Base-by-base conservation (phyloP, 2,329 filamentous ascomycete genomes). In the Aplosporella prunicola region DNA sequence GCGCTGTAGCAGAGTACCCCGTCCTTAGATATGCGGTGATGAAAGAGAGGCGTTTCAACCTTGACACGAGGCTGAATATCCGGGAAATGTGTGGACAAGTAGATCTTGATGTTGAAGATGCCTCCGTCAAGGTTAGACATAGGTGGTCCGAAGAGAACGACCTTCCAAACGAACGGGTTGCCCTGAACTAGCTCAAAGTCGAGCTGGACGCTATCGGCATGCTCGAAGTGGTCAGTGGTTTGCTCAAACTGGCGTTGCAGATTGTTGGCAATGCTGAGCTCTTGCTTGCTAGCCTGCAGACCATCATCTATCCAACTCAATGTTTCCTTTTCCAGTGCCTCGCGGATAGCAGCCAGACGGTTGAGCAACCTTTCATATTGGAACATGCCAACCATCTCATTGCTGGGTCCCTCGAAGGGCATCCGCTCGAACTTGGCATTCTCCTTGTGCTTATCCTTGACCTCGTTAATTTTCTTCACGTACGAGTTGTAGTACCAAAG, bases 401-500 rank as follows among this genome's bases (percentile, higher is more conserved):
- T 98, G 42, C 68, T 74, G 0, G 56, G 52, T 27, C 74, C 73
- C 55, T 98, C 91, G 47, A 98, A 98, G 0, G 86, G 84, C 85
- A 94, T 93, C 34, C 72, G 72, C n/a, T 66, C 60, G 51, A 98
- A 96, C 1, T 56, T 44, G 24, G 75, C 64, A 3, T 75, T 73
- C 42, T 80, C 76, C 43, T 72, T 71, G 39, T 80, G 74, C 47
- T 83, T 76, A 17, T 65, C 58, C 20, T 63, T 58, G 18, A 79
- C 82, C 42, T 77, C 71, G 24, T 77, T 69, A 35, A 93, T 78
- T 1, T 80, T 72, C 3, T 72, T 66, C 15, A 91, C 66, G 53
- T 96, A 96, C 3, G 82, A 82, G 47, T 93, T 82, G 57, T 84
- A 93, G 62, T 96, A 96, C 91, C 91, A 96, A 10, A 96, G 66